Evolutionary conservation across 1,284 basidiomycete species (phyloP).

Genomic region (Puccinia triticina): DNA sequence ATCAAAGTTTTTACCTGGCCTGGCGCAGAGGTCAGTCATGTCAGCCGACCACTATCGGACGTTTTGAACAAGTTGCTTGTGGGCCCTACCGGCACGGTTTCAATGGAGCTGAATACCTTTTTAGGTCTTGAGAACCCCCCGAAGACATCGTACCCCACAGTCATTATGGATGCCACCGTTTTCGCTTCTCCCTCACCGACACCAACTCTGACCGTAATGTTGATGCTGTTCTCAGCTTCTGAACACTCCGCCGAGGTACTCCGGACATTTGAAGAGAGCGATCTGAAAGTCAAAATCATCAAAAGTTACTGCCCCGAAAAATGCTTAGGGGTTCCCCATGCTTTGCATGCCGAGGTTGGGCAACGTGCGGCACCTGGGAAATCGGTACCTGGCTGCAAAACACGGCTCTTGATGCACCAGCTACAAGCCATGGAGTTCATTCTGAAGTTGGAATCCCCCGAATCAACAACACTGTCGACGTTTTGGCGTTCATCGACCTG

Average conservation of each 20-base stretch:
- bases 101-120: neutral
- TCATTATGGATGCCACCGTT: constrained; percentile 6
- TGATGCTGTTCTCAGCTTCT: neutral
- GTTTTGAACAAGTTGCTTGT: constrained; percentile 5
- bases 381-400: neutral
- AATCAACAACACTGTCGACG: neutral
- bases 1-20: constrained; percentile 20
- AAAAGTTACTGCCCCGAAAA: constrained; percentile 11
- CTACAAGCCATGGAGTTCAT: constrained; percentile 17
- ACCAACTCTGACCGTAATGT: neutral
- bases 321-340: neutral
- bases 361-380: neutral
- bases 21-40: neutral
- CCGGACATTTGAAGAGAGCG: neutral
- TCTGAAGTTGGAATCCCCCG: neutral
- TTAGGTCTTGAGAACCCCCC: neutral
- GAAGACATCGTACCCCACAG: neutral
- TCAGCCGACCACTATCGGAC: neutral
- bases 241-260: neutral
- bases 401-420: neutral
- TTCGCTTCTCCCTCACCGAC: neutral
- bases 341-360: neutral
- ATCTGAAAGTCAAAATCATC: neutral
- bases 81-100: neutral
- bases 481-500: neutral